Evolutionary conservation across 2,329 filamentous ascomycete species (phyloP), one percentile per base, ranked within the genome.

Genomic region (Ophiocordyceps camponoti-floridani): DNA sequence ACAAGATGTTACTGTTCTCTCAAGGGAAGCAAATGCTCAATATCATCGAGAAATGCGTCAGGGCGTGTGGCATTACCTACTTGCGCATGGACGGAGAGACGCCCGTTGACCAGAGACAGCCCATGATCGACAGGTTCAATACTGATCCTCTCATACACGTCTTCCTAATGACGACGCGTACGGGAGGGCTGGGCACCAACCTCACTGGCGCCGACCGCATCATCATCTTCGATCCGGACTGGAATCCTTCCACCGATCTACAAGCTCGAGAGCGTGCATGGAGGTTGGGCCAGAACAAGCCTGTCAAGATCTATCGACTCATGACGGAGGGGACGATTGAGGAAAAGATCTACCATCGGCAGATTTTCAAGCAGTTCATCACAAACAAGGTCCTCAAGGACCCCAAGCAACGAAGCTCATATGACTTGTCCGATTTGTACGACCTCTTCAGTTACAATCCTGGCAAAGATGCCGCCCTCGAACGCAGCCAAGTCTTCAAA

Each of bases 301-400:
- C 94, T 42, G 91, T 98, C 27, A 88, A 86, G 4, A 94, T 98
- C 19, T 98, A 95, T 59, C 82, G 93, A 33, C 71, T 98, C n/a
- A 94, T 98, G 84, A 94, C 86, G 4, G 86, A 89, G 5, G 91
- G 91, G 1, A 98, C 93, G 0, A 98, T 98, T 23, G 91, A 98
- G 58, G 91, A 98, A 62, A 98, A 98, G 66, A 98, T 98, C 28
- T 98, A 96, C 50, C 89, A 98, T 60, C 82, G 93, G 14, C 91
- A 98, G 57, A 91, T 98, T 43, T 98, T 94, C 70, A 98, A 98
- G 62, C 89, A 96, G 54, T 95, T 96, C 57, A 70, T 98, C 49
- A 91, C 87, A 4, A 94, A 96, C 64, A 96, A 96, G 60, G 88
- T 98, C 7, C 62, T 98, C 43, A 88, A 84, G 53, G 89, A 98